Base-by-base conservation (phyloP, 1,284 basidiomycete species). In the Pseudozyma hubeiensis region DNA sequence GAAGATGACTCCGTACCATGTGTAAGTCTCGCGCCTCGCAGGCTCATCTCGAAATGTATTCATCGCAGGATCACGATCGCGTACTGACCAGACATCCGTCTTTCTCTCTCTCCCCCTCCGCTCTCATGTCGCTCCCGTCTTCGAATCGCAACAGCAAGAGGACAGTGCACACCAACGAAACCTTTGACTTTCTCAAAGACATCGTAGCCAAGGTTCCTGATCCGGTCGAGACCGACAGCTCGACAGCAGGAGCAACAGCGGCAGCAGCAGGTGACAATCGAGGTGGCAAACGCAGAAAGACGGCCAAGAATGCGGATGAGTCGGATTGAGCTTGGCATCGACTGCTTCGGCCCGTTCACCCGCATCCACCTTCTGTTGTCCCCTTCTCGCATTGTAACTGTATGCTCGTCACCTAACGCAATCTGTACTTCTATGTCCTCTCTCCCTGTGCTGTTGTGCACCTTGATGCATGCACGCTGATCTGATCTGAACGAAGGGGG, bases 131-230 rank as follows among this genome's bases (percentile, higher is more conserved):
- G 24, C 24, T 24, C 4, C 33, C 47, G 1, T 3, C 7, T 24
- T 39, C 10, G 46, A 35, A 24, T 30, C 17, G 9, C 2, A 13
- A 53, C 83, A 98, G 96, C 70, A 99, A 99, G 88, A 92, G 95
- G 77, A 93, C 95, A 0, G 91, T 98, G 8, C 91, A 94, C 72
- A 91, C 90, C 10, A 92, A 91, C 35, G 91, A 94, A 67, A 92
- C 91, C 86, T 91, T 98, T 69, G 96, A 99, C 85, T 99, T 99
- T 85, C 88, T 98, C 48, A 93, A 94, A 82, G 95, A 98, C 81
- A 90, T 97, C 58, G 94, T 97, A n/a, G 90, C 92, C 80, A 87
- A 88, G 46, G 90, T 97, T 2, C 91, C 93, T 0, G 96, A 98
- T 85, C 94, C 94, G 0, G 91, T 91, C 45, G 80, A 81, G 53